These are phyloP conservation scores for Calonectria hawksworthii DNA, from an alignment of 2,329 filamentous ascomycete genomes.

Conservation along the genomic window DNA sequence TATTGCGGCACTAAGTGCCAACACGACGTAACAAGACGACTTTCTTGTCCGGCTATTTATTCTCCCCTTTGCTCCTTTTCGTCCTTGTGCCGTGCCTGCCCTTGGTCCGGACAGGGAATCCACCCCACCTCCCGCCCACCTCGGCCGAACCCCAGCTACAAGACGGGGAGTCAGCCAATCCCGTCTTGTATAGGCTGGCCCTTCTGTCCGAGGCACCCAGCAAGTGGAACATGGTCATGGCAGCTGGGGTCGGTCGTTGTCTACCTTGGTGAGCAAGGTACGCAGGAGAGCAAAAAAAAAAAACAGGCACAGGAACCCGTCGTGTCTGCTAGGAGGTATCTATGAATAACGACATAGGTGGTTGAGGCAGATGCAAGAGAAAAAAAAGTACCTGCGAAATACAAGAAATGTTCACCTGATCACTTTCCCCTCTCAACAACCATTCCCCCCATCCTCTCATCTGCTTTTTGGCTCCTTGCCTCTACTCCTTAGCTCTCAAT, in stretches of 20 bases:
- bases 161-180: constrained; percentile 12
- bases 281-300: neutral
- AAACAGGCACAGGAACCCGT: neutral
- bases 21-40: neutral
- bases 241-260: constrained; percentile 8
- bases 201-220: constrained; percentile 28
- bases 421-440: neutral
- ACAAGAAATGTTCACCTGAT: constrained; percentile 6
- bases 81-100: constrained; percentile 25
- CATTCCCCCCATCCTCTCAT: constrained; percentile 7
- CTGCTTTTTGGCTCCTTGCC: neutral
- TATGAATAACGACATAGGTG: neutral
- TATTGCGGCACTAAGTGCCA: neutral
- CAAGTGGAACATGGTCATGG: constrained; percentile 21
- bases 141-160: constrained; percentile 27
- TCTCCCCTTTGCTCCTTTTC: constrained; percentile 4
- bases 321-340: neutral
- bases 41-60: neutral
- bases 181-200: neutral
- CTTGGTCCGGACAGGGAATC: constrained; percentile 24
- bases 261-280: neutral
- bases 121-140: constrained; percentile 21
- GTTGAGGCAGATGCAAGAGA: neutral
- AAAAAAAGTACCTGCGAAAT: constrained; percentile 1
- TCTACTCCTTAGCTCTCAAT: neutral